phyloP scores from a whole-genome alignment of 345 rosid species.

The Cardamine chenopodiifolia region DNA sequence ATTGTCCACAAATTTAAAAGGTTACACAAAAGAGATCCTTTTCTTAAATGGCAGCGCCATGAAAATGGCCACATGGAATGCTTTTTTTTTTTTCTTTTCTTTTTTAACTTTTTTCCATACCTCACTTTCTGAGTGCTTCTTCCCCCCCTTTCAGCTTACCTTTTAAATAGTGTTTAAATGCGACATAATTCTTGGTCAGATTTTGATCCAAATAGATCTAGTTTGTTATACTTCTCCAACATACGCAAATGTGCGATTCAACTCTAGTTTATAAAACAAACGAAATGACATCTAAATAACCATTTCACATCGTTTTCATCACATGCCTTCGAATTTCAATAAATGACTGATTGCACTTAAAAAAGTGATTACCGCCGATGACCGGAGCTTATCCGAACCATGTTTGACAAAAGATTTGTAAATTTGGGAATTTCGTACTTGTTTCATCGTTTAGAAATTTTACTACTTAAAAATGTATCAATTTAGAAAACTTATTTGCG shows the following conservation, averaged over 20 bases:
- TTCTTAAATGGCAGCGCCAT: constrained; percentile 5
- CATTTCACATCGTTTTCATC: too few species aligned
- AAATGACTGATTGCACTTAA: too few species aligned
- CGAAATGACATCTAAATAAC: neutral
- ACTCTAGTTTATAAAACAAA: neutral
- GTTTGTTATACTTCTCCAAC: neutral
- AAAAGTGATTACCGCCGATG: too few species aligned
- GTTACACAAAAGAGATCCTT: neutral
- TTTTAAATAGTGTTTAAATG: neutral
- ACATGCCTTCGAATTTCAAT: too few species aligned
- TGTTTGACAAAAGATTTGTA: neutral
- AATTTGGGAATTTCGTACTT: neutral
- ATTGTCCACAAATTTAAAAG: constrained; percentile 4
- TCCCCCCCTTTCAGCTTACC: neutral
- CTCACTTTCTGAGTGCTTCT: neutral
- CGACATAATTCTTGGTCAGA: neutral
- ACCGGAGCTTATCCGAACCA: too few species aligned
- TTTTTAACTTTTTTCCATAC: neutral
- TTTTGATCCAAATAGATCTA: neutral
- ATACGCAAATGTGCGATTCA: neutral
- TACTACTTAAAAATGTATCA: neutral
- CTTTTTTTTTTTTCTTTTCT: neutral
- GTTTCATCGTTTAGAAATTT: neutral
- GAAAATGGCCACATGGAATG: constrained; percentile 12
- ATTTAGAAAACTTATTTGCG: neutral